These are phyloP conservation scores for Microsporum ferrugineum DNA, from an alignment of 2,329 filamentous ascomycete genomes.

Conservation along the genomic window DNA sequence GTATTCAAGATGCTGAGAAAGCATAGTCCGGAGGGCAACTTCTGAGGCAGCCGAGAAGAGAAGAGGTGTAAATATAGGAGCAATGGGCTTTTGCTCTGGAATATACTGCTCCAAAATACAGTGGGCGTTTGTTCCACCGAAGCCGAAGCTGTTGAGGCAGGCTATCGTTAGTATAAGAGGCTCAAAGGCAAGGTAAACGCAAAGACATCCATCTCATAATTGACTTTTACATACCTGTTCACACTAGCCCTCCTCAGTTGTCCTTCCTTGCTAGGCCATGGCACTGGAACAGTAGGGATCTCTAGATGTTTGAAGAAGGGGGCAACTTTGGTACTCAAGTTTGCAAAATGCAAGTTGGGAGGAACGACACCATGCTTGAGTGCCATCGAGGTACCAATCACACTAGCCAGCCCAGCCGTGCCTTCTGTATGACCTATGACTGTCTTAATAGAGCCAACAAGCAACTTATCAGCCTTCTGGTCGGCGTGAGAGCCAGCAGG, in stretches of 20 bases:
- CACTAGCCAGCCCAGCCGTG: slow-evolving; percentile 19
- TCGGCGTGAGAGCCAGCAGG: slow-evolving; percentile 6
- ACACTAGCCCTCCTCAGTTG: slow-evolving; percentile 18
- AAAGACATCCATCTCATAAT: not conserved
- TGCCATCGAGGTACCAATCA: slow-evolving; percentile 21
- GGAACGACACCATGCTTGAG: slow-evolving; percentile 22
- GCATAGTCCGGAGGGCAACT: not conserved
- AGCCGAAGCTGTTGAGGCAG: slow-evolving; percentile 19
- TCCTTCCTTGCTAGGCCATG: slow-evolving; percentile 19
- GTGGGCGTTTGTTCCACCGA: slow-evolving; percentile 22
- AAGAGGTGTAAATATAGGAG: not conserved
- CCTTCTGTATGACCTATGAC: slow-evolving; percentile 24
- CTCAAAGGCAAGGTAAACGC: not conserved
- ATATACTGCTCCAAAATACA: slow-evolving; percentile 16
- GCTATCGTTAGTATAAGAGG: not conserved
- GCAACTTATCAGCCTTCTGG: not conserved
- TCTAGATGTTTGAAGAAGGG: slow-evolving; percentile 13
- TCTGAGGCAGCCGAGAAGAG: not conserved
- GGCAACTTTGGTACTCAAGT: not conserved
- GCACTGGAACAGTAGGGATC: slow-evolving; percentile 14
- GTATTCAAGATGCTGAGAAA: not conserved
- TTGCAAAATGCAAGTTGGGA: slow-evolving; percentile 14
- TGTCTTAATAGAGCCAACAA: slow-evolving; percentile 21
- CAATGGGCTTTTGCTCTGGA: not conserved
- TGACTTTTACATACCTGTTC: not conserved